Base-by-base conservation (phyloP, 2,329 filamentous ascomycete species). In the Pestalotiopsis sp. region DNA sequence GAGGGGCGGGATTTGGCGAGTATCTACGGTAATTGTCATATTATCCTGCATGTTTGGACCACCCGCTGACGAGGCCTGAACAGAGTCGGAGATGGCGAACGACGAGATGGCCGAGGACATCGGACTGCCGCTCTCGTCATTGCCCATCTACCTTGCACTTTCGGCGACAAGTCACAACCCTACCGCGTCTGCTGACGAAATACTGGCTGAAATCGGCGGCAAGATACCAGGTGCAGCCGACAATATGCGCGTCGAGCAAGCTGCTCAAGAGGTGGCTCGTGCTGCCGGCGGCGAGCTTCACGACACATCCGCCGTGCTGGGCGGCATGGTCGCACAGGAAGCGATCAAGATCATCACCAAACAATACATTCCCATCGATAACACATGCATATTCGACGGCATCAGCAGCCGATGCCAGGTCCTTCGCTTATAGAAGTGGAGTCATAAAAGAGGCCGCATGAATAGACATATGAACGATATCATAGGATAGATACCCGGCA, bases 321-420 rank as follows among this genome's bases (percentile, higher is more conserved):
- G 96, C 38, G 97, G 96, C 3, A 92, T 99, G 83, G 92, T 97
- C 61, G 94, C 95, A n/a, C 97, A 99, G 80, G 96, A 99, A 81
- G 89, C 95, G 70, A 97, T 99, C 82, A 99, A 99, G 78, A 88
- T 95, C 68, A 87, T 92, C 73, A 92, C 90, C 13, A 89, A 89
- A 75, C 90, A 92, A 81, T 92, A 92, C 79, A 83, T 92, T 57
- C 89, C 90, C 26, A 87, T 91, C 70, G 89, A 92, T 73, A 91
- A 92, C 77, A 90, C 88, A 17, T 91, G 90, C 75, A 83, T 92
- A 69, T 92, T 90, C 73, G 90, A 92, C 81, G 90, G 90, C 24
- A 89, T 92, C 70, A 82, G 81, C 68, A 90, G 88, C 78, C 86
- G 87, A 70, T 88, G 85, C 72, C 86, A 89, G 76, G 83, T 89